Conservation (phyloP, 208 protist species). For the Crithidia brevicula region DNA sequence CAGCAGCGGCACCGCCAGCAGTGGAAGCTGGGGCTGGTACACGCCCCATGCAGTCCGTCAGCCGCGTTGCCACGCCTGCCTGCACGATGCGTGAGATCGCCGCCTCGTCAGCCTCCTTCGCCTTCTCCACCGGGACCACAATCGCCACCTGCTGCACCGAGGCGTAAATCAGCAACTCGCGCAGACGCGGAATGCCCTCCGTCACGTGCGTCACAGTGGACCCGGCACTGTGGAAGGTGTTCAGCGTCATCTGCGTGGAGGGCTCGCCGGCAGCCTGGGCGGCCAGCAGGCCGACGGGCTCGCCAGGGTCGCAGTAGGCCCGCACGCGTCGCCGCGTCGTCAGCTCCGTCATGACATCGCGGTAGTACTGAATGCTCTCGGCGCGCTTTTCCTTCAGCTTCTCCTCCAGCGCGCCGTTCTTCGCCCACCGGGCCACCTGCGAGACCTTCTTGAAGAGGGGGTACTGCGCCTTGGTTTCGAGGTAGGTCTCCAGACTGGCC, state of each 20-base stretch:
- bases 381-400: slow-evolving; percentile 69
- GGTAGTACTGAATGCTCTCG: slow-evolving; percentile 67
- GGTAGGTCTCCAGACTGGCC: slow-evolving; percentile 49
- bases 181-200: slow-evolving; percentile 99
- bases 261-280: slow-evolving; percentile 99
- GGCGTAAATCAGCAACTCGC: slow-evolving; percentile 99
- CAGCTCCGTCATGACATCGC: slow-evolving; percentile 60
- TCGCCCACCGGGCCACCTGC: slow-evolving; percentile 77
- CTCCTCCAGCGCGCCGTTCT: slow-evolving; percentile 43
- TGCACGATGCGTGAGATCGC: slow-evolving; percentile 61
- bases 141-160: slow-evolving; percentile 87
- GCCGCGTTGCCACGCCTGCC: slow-evolving; percentile 56
- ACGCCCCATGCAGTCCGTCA: slow-evolving; percentile 75
- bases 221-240: slow-evolving; percentile 99
- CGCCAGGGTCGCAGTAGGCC: slow-evolving; percentile 92
- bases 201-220: slow-evolving; percentile 99
- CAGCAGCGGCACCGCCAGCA: not conserved
- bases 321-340: slow-evolving; percentile 58
- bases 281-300: slow-evolving; percentile 97
- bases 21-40: not conserved
- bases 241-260: slow-evolving; percentile 99
- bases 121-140: slow-evolving; percentile 84
- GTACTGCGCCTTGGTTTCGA: slow-evolving; percentile 65
- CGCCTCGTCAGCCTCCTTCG: slow-evolving; percentile 58
- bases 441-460: slow-evolving; percentile 76